Conservation (phyloP, 352 stramenopile genomes). For the Phytophthora citrophthora region DNA sequence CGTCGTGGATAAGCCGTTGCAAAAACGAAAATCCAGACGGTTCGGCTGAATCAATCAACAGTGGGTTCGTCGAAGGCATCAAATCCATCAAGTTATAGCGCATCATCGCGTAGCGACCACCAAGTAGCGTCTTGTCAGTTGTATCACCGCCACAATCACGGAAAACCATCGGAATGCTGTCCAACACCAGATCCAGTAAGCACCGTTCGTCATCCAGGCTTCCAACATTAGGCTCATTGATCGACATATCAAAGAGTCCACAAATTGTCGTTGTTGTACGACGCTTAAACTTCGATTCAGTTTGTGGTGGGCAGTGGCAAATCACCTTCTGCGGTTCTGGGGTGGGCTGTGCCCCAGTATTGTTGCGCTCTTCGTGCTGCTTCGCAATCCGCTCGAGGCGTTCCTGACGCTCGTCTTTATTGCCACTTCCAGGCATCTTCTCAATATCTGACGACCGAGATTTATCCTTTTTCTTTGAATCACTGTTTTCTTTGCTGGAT, state of each 20-base stretch:
- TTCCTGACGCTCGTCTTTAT: slow-evolving; percentile 73
- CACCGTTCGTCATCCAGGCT: slow-evolving; percentile 82
- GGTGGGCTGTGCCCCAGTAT: slow-evolving; percentile 35
- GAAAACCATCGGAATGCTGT: slow-evolving; percentile 89
- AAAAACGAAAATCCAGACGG: slow-evolving; percentile 83
- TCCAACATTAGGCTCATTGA: slow-evolving; percentile 73
- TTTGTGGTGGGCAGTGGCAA: slow-evolving; percentile 35
- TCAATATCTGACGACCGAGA: slow-evolving; percentile 50
- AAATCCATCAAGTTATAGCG: slow-evolving; percentile 76
- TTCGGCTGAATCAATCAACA: slow-evolving; percentile 71
- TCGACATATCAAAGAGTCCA: slow-evolving; percentile 82
- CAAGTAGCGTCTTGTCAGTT: slow-evolving; percentile 87
- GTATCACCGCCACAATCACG: slow-evolving; percentile 86
- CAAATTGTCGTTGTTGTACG: slow-evolving; percentile 57
- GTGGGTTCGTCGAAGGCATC: slow-evolving; percentile 43
- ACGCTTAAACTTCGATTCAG: slow-evolving; percentile 44
- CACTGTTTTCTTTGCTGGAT: slow-evolving; percentile 25
- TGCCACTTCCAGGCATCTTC: slow-evolving; percentile 75
- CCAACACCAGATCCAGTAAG: slow-evolving; percentile 80
- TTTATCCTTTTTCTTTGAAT: slow-evolving; percentile 65
- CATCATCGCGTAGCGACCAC: slow-evolving; percentile 82
- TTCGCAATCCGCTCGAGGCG: slow-evolving; percentile 71
- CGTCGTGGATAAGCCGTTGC: slow-evolving; percentile 88
- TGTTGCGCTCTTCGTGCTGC: slow-evolving; percentile 73
- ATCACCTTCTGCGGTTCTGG: slow-evolving; percentile 33